These are phyloP conservation scores for Torulaspora maleeae DNA, from an alignment of 805 yeast species.

Conservation along the genomic window DNA sequence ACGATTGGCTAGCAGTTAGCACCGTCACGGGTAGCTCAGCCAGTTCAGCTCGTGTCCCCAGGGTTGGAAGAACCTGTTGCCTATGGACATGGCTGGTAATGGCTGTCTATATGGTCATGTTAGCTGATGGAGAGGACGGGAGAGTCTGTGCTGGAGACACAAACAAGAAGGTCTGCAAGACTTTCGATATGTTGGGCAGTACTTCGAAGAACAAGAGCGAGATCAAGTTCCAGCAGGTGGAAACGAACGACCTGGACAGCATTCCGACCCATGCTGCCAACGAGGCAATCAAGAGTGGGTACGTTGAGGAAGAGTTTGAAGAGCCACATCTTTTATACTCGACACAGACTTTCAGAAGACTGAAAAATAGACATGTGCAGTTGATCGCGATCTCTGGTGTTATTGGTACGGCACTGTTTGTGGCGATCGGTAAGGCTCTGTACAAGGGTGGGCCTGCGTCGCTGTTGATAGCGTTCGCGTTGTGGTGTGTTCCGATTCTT, in stretches of 20 bases:
- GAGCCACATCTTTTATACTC: slow-evolving; percentile 17
- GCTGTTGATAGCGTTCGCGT: slow-evolving; percentile 55
- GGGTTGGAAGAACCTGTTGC: too few species aligned
- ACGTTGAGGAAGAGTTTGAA: not conserved
- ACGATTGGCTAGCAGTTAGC: too few species aligned
- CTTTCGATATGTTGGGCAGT: not conserved
- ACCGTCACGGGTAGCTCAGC: too few species aligned
- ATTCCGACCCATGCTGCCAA: not conserved
- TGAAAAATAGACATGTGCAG: slow-evolving; percentile 69
- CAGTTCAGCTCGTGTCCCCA: too few species aligned
- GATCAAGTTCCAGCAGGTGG: slow-evolving; percentile 4
- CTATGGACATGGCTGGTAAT: too few species aligned
- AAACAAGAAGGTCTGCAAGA: too few species aligned
- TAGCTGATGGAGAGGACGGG: too few species aligned
- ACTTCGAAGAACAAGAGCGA: slow-evolving; percentile 3
- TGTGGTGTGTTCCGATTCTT: slow-evolving; percentile 69
- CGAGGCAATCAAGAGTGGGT: not conserved
- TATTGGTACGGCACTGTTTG: slow-evolving; percentile 76
- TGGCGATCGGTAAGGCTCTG: slow-evolving; percentile 62
- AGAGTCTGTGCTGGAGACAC: too few species aligned
- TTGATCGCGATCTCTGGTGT: slow-evolving; percentile 78
- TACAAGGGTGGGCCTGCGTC: slow-evolving; percentile 67
- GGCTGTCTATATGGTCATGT: too few species aligned
- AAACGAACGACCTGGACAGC: slow-evolving; percentile 6
- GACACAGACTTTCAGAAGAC: slow-evolving; percentile 41